Percentiles rank a stretch among this genome's conserved stretches.
These are phyloP conservation scores for Fusarium sp. DNA, from an alignment of 2,329 filamentous ascomycete genomes.

Conservation along the genomic window DNA sequence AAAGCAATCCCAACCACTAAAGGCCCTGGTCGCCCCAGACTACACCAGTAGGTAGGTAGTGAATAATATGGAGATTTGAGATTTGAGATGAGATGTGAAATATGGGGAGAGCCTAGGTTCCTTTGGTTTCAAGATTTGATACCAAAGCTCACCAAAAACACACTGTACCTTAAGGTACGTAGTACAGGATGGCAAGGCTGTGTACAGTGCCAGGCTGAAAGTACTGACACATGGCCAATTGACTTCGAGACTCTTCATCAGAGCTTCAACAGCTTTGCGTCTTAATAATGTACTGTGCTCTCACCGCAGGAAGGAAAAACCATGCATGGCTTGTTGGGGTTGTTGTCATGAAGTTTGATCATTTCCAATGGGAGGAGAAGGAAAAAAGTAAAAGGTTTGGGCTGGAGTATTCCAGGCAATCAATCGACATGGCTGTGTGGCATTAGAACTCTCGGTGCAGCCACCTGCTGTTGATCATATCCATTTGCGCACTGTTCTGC, in stretches of 20 bases:
- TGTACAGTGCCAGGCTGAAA: conserved; percentile 23
- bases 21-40: conserved; percentile 39
- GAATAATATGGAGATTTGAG: conserved; percentile 4
- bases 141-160: not conserved
- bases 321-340: not conserved
- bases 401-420: conserved; percentile 15
- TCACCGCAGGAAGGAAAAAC: not conserved
- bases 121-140: conserved; percentile 13
- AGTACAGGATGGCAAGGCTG: conserved; percentile 7
- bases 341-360: conserved; percentile 1
- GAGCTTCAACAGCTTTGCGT: not conserved
- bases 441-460: conserved; percentile 20
- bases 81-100: conserved; percentile 25
- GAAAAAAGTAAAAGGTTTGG: not conserved
- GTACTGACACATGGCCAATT: conserved; percentile 20
- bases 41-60: conserved; percentile 11
- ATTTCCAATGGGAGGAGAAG: conserved; percentile 1
- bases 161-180: not conserved
- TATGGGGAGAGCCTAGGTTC: conserved; percentile 22
- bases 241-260: conserved; percentile 14
- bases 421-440: conserved; percentile 36
- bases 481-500: conserved; percentile 38
- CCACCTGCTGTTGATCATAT: conserved; percentile 16
- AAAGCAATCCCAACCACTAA: conserved; percentile 39
- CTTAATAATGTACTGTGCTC: not conserved